Evolutionary conservation across 352 stramenopile genomes (phyloP), one percentile per base, ranked within the genome.

Genomic region (Paralagenidium karlingii): DNA sequence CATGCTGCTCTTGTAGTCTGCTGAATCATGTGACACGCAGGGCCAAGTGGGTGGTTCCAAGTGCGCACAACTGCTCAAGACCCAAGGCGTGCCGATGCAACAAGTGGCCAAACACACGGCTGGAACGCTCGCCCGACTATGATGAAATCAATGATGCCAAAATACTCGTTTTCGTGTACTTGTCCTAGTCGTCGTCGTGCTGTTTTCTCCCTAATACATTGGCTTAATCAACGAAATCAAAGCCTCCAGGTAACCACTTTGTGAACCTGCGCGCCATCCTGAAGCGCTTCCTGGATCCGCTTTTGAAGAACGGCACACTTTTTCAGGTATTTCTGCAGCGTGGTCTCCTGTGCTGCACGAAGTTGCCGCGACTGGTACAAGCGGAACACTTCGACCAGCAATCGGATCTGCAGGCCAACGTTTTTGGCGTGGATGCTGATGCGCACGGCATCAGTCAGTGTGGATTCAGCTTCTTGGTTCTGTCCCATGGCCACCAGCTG

Each of bases 51-150:
- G 63, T 7, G 76, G 76, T 33, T 90, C 76, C 25, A 60, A 60
- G 22, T 63, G 51, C 19, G 68, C 76, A 3, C 49, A 47, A 5
- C 68, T 70, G 12, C 68, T 90, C 68, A 69, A 64, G 37, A 60
- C 55, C 19, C 60, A 90, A 41, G 62, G 67, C 24, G 57, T 90
- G 20, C 73, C 76, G 6, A 85, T 89, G 75, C 54, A 74, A 20
- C 68, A 84, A 49, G 59, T 62, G 1, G 59, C 68, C 19, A 78
- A 82, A 28, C 73, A 86, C 45, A 86, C 73, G 32, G 69, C 73
- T 1, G 71, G 69, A 6, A 60, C 73, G 20, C 49, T 90, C 18
- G 71, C 73, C 19, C 53, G 63, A 21, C 43, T 89, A 26, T 89
- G 57, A 47, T n/a, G 6, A 9, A 22, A n/a, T n/a, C n/a, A n/a